phyloP scores from a whole-genome alignment of 176 grass and related monocot genomes.

The Carex littledalei region DNA sequence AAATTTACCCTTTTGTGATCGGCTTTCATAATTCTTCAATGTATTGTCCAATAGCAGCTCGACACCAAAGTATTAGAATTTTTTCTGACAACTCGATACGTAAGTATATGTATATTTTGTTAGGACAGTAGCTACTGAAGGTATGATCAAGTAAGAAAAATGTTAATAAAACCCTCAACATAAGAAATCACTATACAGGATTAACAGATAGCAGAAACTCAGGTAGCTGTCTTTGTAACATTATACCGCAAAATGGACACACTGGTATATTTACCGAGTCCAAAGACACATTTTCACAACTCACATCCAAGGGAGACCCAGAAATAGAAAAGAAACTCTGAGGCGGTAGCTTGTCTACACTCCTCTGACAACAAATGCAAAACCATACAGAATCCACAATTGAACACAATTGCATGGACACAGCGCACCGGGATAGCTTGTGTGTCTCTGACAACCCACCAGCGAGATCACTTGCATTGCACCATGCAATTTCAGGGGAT shows the following conservation, averaged over 20 bases:
- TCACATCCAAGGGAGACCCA: conserved; percentile 17
- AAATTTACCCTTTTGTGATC: background rate
- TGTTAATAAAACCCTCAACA: background rate
- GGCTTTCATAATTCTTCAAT: no score
- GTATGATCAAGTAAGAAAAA: background rate
- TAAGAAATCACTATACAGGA: conserved; percentile 31
- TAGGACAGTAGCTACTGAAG: background rate
- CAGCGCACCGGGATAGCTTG: conserved; percentile 41
- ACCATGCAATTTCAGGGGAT: conserved; percentile 42
- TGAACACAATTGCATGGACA: conserved; percentile 58
- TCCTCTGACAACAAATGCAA: conserved; percentile 53
- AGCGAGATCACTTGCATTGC: conserved; percentile 13
- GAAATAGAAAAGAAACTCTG: conserved; percentile 39
- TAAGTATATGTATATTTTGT: background rate
- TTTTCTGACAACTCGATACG: background rate
- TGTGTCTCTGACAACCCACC: conserved; percentile 30
- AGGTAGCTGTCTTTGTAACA: conserved; percentile 48
- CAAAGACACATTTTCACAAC: conserved; percentile 9
- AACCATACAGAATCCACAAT: conserved; percentile 44
- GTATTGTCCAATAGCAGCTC: no score
- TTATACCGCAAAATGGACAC: conserved; percentile 61
- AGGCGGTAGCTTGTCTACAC: conserved; percentile 40
- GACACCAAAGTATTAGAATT: no score
- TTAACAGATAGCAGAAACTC: conserved; percentile 46
- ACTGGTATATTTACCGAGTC: background rate